Conservation (phyloP, 345 rosid species). For the Citrus reticulata region DNA sequence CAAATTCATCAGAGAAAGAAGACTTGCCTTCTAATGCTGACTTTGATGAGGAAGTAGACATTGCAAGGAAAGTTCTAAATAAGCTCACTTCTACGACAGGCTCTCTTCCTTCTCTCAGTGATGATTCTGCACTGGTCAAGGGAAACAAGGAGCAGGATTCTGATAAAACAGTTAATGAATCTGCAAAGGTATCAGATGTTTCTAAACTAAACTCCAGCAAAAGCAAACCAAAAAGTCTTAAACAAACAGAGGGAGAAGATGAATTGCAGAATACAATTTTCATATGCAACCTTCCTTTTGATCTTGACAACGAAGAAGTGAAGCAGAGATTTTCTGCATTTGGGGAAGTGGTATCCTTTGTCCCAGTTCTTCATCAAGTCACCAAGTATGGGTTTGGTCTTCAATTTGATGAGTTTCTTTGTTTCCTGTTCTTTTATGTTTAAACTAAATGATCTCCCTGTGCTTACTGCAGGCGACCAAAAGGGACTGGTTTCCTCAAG, state of each 20-base stretch:
- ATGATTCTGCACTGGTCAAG: conserved; percentile 26
- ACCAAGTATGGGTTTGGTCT: conserved; percentile 56
- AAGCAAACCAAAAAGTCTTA: conserved; percentile 27
- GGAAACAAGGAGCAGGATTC: conserved; percentile 25
- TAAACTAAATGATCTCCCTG: background rate
- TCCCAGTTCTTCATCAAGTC: conserved; percentile 77
- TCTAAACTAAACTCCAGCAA: conserved; percentile 37
- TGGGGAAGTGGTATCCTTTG: conserved; percentile 71
- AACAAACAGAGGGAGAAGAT: conserved; percentile 43
- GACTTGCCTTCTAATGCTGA: conserved; percentile 35
- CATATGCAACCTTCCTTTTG: conserved; percentile 85
- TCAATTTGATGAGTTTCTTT: conserved; percentile 1
- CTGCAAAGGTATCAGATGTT: conserved; percentile 23
- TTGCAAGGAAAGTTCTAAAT: conserved; percentile 69
- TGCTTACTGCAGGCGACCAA: conserved; percentile 68
- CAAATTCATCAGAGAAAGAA: conserved; percentile 30
- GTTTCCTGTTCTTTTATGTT: background rate
- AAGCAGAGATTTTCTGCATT: conserved; percentile 66
- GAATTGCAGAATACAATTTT: conserved; percentile 74
- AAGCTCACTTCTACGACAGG: conserved; percentile 46
- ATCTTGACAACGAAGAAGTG: conserved; percentile 61
- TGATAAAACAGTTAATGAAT: conserved; percentile 20
- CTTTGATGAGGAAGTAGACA: conserved; percentile 75
- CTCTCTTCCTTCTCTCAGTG: conserved; percentile 30
- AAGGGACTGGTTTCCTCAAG: conserved; percentile 88